phyloP scores from a whole-genome alignment of 805 yeast genomes.

The Hanseniaspora meyeri region DNA sequence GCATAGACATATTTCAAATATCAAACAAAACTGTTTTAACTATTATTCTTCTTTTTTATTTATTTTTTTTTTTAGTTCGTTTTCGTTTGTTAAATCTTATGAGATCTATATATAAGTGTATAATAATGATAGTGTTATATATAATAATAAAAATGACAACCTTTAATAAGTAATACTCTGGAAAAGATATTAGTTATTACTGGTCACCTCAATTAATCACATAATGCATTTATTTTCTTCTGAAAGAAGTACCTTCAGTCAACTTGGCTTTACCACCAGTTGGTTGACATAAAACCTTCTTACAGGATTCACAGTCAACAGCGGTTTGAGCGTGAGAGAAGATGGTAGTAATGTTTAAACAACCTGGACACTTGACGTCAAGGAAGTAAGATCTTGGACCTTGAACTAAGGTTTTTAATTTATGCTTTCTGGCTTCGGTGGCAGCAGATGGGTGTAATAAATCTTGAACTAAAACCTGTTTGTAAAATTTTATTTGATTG shows the following conservation, averaged over 20 bases:
- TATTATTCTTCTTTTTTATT: not conserved
- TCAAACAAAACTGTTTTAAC: not conserved
- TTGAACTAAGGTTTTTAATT: slow-evolving; percentile 93
- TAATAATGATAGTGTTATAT: slow-evolving; percentile 3
- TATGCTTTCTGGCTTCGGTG: slow-evolving; percentile 93
- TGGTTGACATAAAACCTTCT: slow-evolving; percentile 96
- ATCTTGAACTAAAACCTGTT: slow-evolving; percentile 95
- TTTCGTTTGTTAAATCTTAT: slow-evolving; percentile 6
- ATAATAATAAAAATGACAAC: slow-evolving; percentile 2
- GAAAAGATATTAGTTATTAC: not conserved
- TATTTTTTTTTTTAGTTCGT: not conserved
- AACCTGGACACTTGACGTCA: slow-evolving; percentile 99
- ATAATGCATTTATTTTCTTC: slow-evolving; percentile 67
- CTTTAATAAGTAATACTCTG: not conserved
- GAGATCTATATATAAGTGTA: slow-evolving; percentile 4
- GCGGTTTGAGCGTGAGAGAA: slow-evolving; percentile 99
- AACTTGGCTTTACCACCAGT: slow-evolving; percentile 99
- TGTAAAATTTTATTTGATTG: slow-evolving; percentile 10
- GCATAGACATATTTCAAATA: not conserved
- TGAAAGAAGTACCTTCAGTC: slow-evolving; percentile 99
- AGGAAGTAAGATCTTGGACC: slow-evolving; percentile 97
- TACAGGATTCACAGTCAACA: slow-evolving; percentile 97
- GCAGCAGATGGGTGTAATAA: slow-evolving; percentile 96
- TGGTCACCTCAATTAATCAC: not conserved
- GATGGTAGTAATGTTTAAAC: slow-evolving; percentile 97